Percentiles rank a stretch among this genome's conserved stretches.
Conservation (phyloP, 83 land plant genomes). For the Picea abies region DNA sequence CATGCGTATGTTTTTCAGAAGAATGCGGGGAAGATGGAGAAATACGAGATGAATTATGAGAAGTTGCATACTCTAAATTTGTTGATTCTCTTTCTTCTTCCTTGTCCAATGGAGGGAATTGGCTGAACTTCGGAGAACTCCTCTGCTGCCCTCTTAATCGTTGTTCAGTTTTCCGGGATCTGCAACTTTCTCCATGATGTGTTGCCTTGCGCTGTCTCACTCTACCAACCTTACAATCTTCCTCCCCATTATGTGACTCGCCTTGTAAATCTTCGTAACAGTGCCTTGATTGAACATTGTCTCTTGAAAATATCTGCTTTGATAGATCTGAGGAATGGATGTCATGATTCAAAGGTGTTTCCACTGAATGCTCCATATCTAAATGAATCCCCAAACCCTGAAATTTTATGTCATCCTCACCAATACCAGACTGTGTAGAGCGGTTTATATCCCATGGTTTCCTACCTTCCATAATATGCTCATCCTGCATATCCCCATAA, state of each 20-base stretch:
- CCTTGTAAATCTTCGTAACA: neutral
- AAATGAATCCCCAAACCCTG: neutral
- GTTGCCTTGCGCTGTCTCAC: neutral
- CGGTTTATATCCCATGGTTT: too few species aligned
- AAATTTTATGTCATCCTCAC: neutral
- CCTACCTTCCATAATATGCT: too few species aligned
- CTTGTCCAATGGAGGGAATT: neutral
- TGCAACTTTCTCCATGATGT: neutral
- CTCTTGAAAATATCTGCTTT: neutral
- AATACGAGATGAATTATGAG: neutral
- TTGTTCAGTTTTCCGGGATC: neutral
- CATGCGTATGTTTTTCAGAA: neutral
- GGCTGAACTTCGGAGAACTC: neutral
- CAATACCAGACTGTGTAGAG: neutral
- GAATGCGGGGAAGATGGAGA: neutral
- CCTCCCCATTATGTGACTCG: neutral
- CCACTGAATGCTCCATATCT: neutral
- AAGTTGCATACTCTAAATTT: neutral
- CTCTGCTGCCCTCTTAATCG: neutral
- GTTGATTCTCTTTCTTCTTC: neutral
- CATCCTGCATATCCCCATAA: neutral
- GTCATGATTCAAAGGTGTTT: neutral
- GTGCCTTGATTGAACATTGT: neutral
- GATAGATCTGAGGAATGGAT: neutral
- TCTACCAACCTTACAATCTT: neutral